A percentile compares a stretch with the other conserved stretches of the same genome.
phyloP scores from a whole-genome alignment of 495 filamentous ascomycete genomes.

The Aspergillus saccharolyticus region DNA sequence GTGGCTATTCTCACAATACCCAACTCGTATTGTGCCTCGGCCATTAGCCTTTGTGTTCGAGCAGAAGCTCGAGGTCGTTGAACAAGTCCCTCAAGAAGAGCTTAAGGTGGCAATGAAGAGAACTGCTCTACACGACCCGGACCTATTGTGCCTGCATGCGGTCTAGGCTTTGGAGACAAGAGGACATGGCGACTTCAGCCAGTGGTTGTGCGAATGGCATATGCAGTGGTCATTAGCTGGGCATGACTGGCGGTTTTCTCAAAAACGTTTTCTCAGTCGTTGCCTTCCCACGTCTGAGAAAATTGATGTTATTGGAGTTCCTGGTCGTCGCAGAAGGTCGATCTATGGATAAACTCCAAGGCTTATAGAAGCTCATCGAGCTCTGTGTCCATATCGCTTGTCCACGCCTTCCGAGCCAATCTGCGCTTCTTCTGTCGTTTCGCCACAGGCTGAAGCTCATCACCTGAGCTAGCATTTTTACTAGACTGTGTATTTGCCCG shows the following conservation, averaged over 20 bases:
- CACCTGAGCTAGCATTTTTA: slow-evolving; percentile 19
- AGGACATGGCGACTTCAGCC: background rate
- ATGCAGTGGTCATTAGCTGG: background rate
- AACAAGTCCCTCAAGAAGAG: background rate
- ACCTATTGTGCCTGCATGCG: background rate
- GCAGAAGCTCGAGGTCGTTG: background rate
- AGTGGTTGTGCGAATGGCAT: background rate
- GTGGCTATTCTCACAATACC: background rate
- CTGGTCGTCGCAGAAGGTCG: too few relatives aligned
- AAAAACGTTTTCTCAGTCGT: too few relatives aligned
- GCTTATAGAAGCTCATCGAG: slow-evolving; percentile 15
- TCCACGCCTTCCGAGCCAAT: slow-evolving; percentile 16
- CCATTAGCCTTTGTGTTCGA: background rate
- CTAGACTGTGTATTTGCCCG: slow-evolving; percentile 17
- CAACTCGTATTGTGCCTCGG: background rate
- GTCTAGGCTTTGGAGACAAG: background rate
- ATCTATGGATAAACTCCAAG: too few relatives aligned
- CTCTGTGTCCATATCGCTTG: slow-evolving; percentile 27
- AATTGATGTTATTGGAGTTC: too few relatives aligned
- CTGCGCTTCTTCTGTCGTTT: slow-evolving; percentile 27
- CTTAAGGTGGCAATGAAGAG: background rate
- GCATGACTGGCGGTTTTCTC: background rate
- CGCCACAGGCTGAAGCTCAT: slow-evolving; percentile 19
- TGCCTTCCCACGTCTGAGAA: too few relatives aligned
- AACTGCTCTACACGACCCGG: background rate